Evolutionary conservation across 1,284 basidiomycete species (phyloP).

Genomic region (Apiotrichum mycotoxinovorans): DNA sequence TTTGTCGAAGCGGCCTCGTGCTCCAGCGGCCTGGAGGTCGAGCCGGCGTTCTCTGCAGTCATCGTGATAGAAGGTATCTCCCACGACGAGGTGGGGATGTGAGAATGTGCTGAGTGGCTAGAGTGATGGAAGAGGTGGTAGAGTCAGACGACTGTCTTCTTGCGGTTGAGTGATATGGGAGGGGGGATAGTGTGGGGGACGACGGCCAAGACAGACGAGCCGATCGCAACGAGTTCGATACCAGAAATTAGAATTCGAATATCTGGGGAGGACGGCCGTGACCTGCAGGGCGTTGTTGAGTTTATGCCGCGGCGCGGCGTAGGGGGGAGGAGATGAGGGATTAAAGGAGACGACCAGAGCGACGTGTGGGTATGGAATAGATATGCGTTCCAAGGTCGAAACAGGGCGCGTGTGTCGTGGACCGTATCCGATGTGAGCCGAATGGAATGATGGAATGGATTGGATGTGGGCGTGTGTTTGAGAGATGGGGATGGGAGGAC

Average conservation of each 20-base stretch:
- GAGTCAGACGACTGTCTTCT: not conserved
- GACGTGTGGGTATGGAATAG: not conserved
- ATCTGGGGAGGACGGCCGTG: too few relatives aligned
- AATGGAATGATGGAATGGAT: not conserved
- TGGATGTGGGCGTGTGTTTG: not conserved
- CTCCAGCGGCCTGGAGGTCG: not conserved
- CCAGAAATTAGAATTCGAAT: too few relatives aligned
- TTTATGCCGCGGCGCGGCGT: too few relatives aligned
- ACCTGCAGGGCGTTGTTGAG: too few relatives aligned
- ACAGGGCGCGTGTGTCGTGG: slow-evolving; percentile 3
- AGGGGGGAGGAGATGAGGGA: too few relatives aligned
- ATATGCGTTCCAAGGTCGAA: not conserved
- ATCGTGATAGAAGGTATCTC: not conserved
- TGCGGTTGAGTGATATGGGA: not conserved
- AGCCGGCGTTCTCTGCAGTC: not conserved
- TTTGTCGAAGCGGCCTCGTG: not conserved
- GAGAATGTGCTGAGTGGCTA: too few relatives aligned
- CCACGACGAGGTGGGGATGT: not conserved
- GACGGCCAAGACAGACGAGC: not conserved
- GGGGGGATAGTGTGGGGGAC: not conserved
- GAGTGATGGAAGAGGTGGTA: not conserved
- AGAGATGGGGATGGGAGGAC: not conserved
- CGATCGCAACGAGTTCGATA: not conserved
- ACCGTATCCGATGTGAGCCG: slow-evolving; percentile 1
- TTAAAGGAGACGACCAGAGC: not conserved